These are phyloP conservation scores for Aspergillaceae sp. DNA, from an alignment of 2,329 filamentous ascomycete species.

Conservation along the genomic window DNA sequence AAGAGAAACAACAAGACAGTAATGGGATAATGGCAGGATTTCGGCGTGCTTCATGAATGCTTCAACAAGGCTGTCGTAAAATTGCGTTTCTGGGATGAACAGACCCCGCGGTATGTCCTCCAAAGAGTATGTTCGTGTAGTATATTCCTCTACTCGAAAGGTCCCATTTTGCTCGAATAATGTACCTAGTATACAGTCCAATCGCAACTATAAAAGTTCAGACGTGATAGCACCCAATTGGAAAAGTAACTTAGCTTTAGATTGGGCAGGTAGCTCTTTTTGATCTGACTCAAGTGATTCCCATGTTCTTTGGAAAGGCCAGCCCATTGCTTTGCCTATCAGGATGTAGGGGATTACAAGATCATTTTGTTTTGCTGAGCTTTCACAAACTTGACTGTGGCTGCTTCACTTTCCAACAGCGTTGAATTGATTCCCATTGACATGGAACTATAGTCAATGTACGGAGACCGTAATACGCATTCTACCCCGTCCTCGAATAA, in stretches of 20 bases:
- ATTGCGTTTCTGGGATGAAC: conserved; percentile 12
- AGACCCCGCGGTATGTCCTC: conserved; percentile 12
- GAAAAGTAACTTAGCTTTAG: conserved; percentile 18
- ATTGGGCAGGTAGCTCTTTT: conserved; percentile 3
- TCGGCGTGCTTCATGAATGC: conserved; percentile 3
- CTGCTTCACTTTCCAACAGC: conserved; percentile 25
- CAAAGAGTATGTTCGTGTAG: conserved; percentile 8
- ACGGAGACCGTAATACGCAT: conserved; percentile 24
- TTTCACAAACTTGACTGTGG: conserved; percentile 23
- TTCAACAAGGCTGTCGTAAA: conserved; percentile 13
- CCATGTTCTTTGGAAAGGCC: conserved; percentile 17
- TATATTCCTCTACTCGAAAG: conserved; percentile 10
- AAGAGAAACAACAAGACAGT: conserved; percentile 13
- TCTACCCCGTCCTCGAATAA: conserved; percentile 22
- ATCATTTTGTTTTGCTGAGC: conserved; percentile 15
- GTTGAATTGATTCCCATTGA: conserved; percentile 10
- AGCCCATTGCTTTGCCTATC: conserved; percentile 24
- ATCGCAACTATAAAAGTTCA: conserved; percentile 18
- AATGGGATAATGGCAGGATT: conserved; percentile 5
- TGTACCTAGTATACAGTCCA: conserved; percentile 21
- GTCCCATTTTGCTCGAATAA: conserved; percentile 17
- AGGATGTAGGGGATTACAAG: conserved; percentile 26
- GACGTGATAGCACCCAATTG: conserved; percentile 17
- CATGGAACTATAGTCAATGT: conserved; percentile 6
- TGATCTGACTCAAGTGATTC: conserved; percentile 4